Base-by-base conservation (phyloP, 441 rosid species). In the Pelargonium citronellum region DNA sequence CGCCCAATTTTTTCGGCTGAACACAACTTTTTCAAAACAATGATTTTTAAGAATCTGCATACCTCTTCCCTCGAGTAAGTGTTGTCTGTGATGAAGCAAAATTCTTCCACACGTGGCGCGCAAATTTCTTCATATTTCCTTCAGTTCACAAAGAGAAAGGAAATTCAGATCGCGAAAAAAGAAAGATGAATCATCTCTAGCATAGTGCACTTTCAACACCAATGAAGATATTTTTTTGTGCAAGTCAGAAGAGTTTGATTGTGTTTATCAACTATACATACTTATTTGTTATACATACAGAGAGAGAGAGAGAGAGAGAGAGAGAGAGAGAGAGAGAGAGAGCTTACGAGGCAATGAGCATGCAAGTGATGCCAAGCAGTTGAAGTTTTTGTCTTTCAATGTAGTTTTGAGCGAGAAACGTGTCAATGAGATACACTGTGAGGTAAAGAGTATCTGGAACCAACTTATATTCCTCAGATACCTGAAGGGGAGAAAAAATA, bases 21-120 rank as follows among this genome's bases (percentile, higher is more conserved):
- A 39, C 43, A 39, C 43, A 39, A 39, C 43, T 39, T 39, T 39
- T 39, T 39, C 10, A 39, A 39, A 39, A 39, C 10, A 39, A 39
- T 39, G 43, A 39, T 5, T 5, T 5, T 39, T 1, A 1, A 39
- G 43, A 39, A 39, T 39, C 61, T 66, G 5, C 62, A 37, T 79
- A 87, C 95, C 90, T 87, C 89, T 69, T 82, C 87, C 78, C 81
- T 84, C 41, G 84, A 64, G 79, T 83, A 89, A 70, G 90, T 87
- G 83, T 84, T 87, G 80, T 89, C 91, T 1, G 95, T 89, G 64
- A 89, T 87, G 73, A 84, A 86, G 85, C 95, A 89, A 65, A 89
- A 84, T 69, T 89, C 91, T 58, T 87, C 94, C 62, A 83, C 82
- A 19, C 89, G 78, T 0, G 91, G 94, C 9, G 94, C 90, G 78